Evolutionary conservation across 257 asterid species (phyloP).

Genomic region (Echium plantagineum): DNA sequence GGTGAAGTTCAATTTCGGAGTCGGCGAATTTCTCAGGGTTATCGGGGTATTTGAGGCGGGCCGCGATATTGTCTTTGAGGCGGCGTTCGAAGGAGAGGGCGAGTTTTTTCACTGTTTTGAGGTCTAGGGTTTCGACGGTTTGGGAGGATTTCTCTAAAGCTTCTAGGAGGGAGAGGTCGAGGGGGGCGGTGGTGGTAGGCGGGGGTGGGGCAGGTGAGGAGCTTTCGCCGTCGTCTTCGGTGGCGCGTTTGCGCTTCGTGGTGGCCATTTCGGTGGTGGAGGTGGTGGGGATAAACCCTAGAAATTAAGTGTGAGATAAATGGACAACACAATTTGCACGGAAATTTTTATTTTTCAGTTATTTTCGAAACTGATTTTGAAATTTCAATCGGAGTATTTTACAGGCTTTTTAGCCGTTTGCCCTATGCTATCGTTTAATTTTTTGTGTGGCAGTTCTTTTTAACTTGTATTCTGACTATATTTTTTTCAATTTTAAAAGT

Average conservation of each 20-base stretch:
- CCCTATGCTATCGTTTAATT: no score
- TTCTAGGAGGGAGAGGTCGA: constrained; percentile 80
- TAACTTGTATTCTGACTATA: no score
- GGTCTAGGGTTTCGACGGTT: constrained; percentile 72
- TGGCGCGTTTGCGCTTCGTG: constrained; percentile 53
- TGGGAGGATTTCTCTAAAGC: constrained; percentile 81
- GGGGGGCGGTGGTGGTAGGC: constrained; percentile 8
- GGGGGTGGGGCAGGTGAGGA: constrained; percentile 18
- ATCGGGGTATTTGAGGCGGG: constrained; percentile 89
- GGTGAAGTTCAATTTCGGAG: constrained; percentile 90
- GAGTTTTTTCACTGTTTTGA: constrained; percentile 71
- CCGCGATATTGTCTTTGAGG: constrained; percentile 79
- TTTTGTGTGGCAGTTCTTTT: no score
- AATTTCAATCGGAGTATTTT: no score
- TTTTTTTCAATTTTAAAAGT: no score
- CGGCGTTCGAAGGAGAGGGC: constrained; percentile 91
- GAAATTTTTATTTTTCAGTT: no score
- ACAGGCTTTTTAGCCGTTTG: no score
- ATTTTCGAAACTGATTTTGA: no score
- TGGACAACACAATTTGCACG: no score
- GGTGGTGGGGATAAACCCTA: not conserved
- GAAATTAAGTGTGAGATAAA: no score
- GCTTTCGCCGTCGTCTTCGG: constrained; percentile 14
- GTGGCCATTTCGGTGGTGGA: constrained; percentile 8
- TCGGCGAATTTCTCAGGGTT: constrained; percentile 94